Base-by-base conservation (phyloP, 805 yeast genomes). In the Helenozyma rhizophorensis region DNA sequence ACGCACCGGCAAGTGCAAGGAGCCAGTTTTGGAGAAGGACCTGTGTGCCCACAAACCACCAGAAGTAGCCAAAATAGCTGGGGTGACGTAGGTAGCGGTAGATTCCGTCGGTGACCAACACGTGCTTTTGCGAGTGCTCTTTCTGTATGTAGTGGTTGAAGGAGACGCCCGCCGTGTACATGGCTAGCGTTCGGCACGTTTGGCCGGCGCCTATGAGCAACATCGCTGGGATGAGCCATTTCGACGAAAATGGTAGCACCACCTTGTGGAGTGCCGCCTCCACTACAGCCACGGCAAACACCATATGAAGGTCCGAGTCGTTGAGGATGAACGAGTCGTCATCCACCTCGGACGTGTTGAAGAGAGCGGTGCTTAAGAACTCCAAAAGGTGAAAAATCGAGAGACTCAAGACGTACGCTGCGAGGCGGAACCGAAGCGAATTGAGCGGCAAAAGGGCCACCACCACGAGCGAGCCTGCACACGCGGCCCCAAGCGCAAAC, bases 21-120 rank as follows among this genome's bases (percentile, higher is more conserved):
- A 86, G 28, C 6, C 83, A 78, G 58, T 88, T 93, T 27, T 76
- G 58, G 36, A 90, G 57, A 39, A 81, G 43, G 28, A 93, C 15
- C 53, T 90, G 95, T 1, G 87, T 69, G 0, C 97, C 97, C 3
- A 89, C 44, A 10, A 94, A 90, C 97, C 97, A 93, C 76, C 87
- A 78, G 51, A 78, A 89, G 55, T 83, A 93, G 0, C 97, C 98
- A 25, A 78, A 72, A 58, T 93, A 93, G 29, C 94, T 80, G 6
- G 98, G 98, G 55, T 93, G 98, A 40, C 98, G 69, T 11, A 75
- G 60, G 16, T 58, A 42, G 1, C 66, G 37, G 56, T 90, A 93
- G 3, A 90, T 62, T 0, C 97, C 97, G 9, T 58, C 45, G 0
- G 86, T 85, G 9, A 93, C 80, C 26, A 93, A 65, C 8, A 45